Evolutionary conservation across 2,329 filamentous ascomycete species (phyloP), one percentile per base, ranked within the genome.

Genomic region (Botryosphaeria dothidea): DNA sequence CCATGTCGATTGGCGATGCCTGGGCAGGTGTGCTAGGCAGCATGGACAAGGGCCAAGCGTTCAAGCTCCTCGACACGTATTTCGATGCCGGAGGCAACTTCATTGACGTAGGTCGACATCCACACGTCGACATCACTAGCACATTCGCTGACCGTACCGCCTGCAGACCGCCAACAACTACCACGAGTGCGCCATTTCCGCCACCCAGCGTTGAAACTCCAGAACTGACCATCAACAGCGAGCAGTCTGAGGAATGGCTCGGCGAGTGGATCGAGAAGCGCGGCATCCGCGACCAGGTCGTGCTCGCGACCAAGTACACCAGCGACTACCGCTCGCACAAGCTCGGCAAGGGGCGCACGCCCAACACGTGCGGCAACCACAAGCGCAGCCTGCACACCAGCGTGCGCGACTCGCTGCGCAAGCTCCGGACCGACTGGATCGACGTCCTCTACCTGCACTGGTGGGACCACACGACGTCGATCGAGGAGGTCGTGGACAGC

Each of bases 31-130:
- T 51, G 5, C 9, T 49, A 36, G 51, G 49, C 17, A 49, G 58
- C 17, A 49, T 34, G 45, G 63, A 71, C 72, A 86, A 91, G 72
- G 80, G 85, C 54, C 83, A 83, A 1, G 81, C 85, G 1, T 88
- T 90, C 69, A 79, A 81, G 21, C 85, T 92, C 27, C 81, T 92
- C 8, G 89, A 92, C 71, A 86, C 84, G 72, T 92, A 85, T 77
- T 86, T 84, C 66, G 82, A 83, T 5, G 82, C 87, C 0, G 88
- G 88, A 4, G 90, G 90, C 25, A 92, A 92, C 77, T 92, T 92
- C 74, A 88, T 92, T 71, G 56, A 62, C 38, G 38, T 41, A 41
- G 5, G 38, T 13, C 38, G 17, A 7, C 38, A 5, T n/a, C 15
- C 17, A 41, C 4, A 4, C 38, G 31, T 36, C 54, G 31, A 29